Evolutionary conservation across 1,284 basidiomycete species (phyloP).

Genomic region (Fomes fomentarius): DNA sequence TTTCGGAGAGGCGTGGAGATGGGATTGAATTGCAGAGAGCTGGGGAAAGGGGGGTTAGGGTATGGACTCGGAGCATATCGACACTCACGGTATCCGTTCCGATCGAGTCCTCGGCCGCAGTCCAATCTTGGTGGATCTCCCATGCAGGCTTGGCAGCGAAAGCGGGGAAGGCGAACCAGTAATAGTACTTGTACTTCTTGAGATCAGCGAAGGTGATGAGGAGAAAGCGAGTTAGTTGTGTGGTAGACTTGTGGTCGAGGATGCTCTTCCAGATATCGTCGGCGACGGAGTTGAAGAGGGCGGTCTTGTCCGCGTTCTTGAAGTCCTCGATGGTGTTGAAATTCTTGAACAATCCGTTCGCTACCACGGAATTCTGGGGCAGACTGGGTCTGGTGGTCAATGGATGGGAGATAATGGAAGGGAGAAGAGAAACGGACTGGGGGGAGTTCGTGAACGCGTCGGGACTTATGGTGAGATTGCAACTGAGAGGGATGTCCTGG

Average conservation of each 20-base stretch:
- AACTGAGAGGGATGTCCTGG: slow-evolving; percentile 62
- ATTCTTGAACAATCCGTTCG: slow-evolving; percentile 81
- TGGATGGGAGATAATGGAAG: neutral
- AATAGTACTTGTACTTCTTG: slow-evolving; percentile 97
- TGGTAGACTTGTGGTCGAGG: slow-evolving; percentile 49
- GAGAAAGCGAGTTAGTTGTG: slow-evolving; percentile 77
- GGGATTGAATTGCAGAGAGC: slow-evolving; percentile 54
- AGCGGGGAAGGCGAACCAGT: slow-evolving; percentile 98
- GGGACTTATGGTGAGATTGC: slow-evolving; percentile 59
- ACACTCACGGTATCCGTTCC: slow-evolving; percentile 40
- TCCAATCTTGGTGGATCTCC: slow-evolving; percentile 72
- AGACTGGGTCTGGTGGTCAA: slow-evolving; percentile 26
- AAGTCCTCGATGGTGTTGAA: slow-evolving; percentile 98
- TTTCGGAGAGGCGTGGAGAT: slow-evolving; percentile 44
- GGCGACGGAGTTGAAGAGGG: slow-evolving; percentile 74
- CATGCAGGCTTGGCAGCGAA: slow-evolving; percentile 87
- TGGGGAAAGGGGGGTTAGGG: slow-evolving; percentile 25
- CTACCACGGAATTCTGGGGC: slow-evolving; percentile 44
- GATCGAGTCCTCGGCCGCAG: slow-evolving; percentile 43
- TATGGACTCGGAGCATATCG: no score
- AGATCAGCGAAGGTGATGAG: slow-evolving; percentile 95
- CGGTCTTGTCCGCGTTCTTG: slow-evolving; percentile 86
- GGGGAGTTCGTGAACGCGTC: slow-evolving; percentile 56
- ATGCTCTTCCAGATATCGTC: slow-evolving; percentile 74
- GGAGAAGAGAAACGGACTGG: slow-evolving; percentile 28